Evolutionary conservation across 345 rosid species (phyloP), one percentile per base, ranked within the genome.

Genomic region (Stellera chamaejasme): DNA sequence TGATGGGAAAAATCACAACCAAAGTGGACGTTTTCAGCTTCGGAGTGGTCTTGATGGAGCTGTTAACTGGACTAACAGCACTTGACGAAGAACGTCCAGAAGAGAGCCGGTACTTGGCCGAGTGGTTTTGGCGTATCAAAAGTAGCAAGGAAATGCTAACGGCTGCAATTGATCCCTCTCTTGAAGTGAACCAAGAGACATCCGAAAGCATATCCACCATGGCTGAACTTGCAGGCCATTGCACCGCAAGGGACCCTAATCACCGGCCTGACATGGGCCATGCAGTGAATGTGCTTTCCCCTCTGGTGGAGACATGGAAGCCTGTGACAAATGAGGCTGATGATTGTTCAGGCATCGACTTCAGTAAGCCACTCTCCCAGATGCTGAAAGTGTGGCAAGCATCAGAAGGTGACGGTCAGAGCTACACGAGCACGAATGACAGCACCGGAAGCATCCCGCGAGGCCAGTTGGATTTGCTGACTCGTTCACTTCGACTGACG

Each of bases 371-470:
- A 3, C 79, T 85, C 54, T 76, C 67, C 56, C 94, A 85, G 68
- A 80, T 85, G 87, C 87, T 85, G 52, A 85, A 85, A 69, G 89
- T 71, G 50, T 85, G 89, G 94, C 94, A 85, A 62, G 89, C 78
- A 66, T 75, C 87, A 0, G 94, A 85, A 69, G 84, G 93, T n/a
- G 77, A 85, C 68, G 89, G 82, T 61, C 25, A 69, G 1, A 82
- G 87, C 62, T 73, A 73, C 45, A 52, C 67, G 70, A 79, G 70
- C 71, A 56, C 78, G 23, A 87, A 69, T 19, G 83, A 80, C 67
- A 85, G 89, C 77, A 82, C 80, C 58, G 72, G 85, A 10, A 85
- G 94, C 15, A 85, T 85, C 48, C 94, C 1, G 77, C 87, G 26
- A 71, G 84, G 61, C 87, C 94, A 9, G 43, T 75, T 7, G 94